Percentiles rank a stretch among this genome's conserved stretches.
phyloP scores from a whole-genome alignment of 2,329 filamentous ascomycete species.

The Ascochyta lentis region DNA sequence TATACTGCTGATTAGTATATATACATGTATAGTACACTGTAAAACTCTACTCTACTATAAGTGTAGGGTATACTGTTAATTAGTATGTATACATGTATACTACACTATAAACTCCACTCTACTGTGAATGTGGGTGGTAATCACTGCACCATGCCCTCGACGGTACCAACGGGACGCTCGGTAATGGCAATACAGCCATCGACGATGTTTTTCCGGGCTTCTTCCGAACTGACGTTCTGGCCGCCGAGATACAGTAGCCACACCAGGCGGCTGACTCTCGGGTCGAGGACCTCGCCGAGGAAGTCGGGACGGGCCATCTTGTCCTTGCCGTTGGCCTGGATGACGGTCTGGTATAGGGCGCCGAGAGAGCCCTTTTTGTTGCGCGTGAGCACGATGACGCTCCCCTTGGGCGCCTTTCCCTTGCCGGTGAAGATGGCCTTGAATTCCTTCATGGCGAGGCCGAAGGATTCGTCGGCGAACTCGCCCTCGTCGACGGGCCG shows the following conservation, averaged over 20 bases:
- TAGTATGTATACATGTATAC: not conserved
- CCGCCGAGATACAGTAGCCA: conserved; percentile 93
- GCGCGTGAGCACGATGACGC: conserved; percentile 76
- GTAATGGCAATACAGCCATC: conserved; percentile 89
- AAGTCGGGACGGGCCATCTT: conserved; percentile 56
- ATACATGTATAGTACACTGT: no score
- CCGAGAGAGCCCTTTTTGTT: conserved; percentile 67
- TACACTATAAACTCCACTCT: not conserved
- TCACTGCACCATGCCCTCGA: conserved; percentile 63
- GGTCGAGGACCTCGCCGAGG: conserved; percentile 77
- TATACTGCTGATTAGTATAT: no score
- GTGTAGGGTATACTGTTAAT: no score
- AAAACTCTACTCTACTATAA: no score
- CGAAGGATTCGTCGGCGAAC: conserved; percentile 78
- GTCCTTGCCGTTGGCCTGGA: conserved; percentile 44
- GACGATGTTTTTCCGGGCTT: conserved; percentile 79
- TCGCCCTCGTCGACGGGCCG: conserved; percentile 49
- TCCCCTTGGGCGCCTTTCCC: conserved; percentile 77
- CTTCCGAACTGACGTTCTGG: conserved; percentile 83
- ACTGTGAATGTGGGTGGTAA: not conserved
- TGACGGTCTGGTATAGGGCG: conserved; percentile 43
- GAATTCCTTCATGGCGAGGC: conserved; percentile 75
- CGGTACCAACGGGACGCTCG: conserved; percentile 84
- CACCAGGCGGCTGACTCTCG: conserved; percentile 78
- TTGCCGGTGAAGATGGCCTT: conserved; percentile 81